Base-by-base conservation (phyloP, 2,329 filamentous ascomycete species). In the Aureobasidium pullulans region DNA sequence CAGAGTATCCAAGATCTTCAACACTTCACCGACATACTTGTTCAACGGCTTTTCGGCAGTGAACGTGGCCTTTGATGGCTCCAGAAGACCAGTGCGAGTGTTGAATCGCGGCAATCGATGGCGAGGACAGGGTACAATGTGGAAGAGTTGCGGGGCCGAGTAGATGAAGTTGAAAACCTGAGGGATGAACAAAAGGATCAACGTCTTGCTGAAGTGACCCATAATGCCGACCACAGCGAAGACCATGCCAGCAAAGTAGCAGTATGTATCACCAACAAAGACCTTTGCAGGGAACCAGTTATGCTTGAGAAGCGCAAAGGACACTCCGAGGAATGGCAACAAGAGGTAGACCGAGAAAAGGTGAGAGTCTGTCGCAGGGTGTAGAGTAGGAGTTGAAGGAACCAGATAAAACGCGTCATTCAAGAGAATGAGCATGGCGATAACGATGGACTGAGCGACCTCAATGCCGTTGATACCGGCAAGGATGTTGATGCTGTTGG, bases 401-500 rank as follows among this genome's bases (percentile, higher is more conserved):
- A 80, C 75, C 52, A 97, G 84, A 75, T 97, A 99, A 64, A 97
- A 81, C 56, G 82, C 79, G 72, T 97, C 94, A 76, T 99, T 99
- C 71, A 90, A 76, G 61, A 87, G 83, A 65, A 99, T 84, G 53
- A 97, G 82, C 57, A 85, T 73, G 29, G 92, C 93, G 70, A 99
- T 90, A 64, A 96, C 89, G 63, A 99, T 79, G 61, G 91, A 96
- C 76, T 99, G 94, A 10, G 88, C 85, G 59, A 97, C 94, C 73
- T 99, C 94, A 71, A 99, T 94, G 59, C 94, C 94, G 73, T 99
- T 99, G 74, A 99, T 90, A n/a, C 94, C 94, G 0, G 94, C 94
- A n/a, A 99, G 80, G 76, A 99, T 99, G 79, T 99, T 99, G 82
- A 99, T 99, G 73, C 90, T 91, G 77, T 99, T 97, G 6, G 94